Conservation (phyloP, 257 asterid genomes). For the Plectranthus barbatus region DNA sequence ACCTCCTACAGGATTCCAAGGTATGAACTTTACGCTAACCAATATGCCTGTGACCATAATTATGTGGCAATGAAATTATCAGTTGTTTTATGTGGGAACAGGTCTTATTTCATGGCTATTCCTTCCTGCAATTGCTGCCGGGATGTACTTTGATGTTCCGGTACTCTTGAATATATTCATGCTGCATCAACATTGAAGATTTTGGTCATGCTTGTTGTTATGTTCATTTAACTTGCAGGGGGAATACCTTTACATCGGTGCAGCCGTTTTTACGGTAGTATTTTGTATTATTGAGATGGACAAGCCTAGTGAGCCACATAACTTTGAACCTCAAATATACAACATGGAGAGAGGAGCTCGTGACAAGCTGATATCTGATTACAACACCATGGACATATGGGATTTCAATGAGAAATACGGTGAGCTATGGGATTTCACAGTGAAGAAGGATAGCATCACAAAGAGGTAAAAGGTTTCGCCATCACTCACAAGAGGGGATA, state of each 20-base stretch:
- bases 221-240: conserved; percentile 59
- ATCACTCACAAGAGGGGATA: no score
- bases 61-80: neutral
- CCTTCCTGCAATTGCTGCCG: conserved; percentile 70
- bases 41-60: neutral
- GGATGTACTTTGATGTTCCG: conserved; percentile 66
- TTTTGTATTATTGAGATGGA: conserved; percentile 77
- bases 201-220: no score
- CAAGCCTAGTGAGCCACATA: conserved; percentile 85
- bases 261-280: conserved; percentile 56
- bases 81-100: conserved; percentile 13
- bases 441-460: conserved; percentile 44
- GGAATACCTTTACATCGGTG: conserved; percentile 75
- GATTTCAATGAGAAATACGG: conserved; percentile 87
- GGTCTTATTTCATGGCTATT: conserved; percentile 81
- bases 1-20: conserved; percentile 93
- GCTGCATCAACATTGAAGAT: neutral
- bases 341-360: conserved; percentile 86
- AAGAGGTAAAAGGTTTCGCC: conserved; percentile 34
- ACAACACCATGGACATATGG: conserved; percentile 87
- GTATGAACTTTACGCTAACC: conserved; percentile 15
- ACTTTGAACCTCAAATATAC: conserved; percentile 87
- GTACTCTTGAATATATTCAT: conserved; percentile 18
- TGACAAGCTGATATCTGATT: conserved; percentile 72
- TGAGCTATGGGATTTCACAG: conserved; percentile 80